Percentiles rank a stretch among this genome's conserved stretches.
phyloP scores from a whole-genome alignment of 192 early-diverging fungal species.

The Cladochytrium replicatum region DNA sequence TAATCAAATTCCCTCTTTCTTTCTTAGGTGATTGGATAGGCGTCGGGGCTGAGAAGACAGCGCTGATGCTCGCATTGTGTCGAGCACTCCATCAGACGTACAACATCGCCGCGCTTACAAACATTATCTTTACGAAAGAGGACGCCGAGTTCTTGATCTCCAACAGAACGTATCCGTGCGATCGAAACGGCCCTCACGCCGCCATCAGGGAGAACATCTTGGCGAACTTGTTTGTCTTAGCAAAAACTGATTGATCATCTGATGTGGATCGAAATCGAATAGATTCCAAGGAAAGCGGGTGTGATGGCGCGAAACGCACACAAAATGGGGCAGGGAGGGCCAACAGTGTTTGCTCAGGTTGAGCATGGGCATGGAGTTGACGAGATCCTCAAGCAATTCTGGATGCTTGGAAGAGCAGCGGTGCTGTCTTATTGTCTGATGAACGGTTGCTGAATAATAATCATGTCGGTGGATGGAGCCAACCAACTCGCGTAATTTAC shows the following conservation, averaged over 20 bases:
- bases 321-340: conserved; percentile 76
- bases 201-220: conserved; percentile 92
- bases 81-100: conserved; percentile 64
- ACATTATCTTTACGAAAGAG: conserved; percentile 95
- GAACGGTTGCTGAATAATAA: too few species aligned
- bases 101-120: conserved; percentile 86
- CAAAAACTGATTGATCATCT: conserved; percentile 74
- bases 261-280: conserved; percentile 85
- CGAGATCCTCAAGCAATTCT: conserved; percentile 72
- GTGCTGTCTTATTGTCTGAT: too few species aligned
- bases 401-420: conserved; percentile 27
- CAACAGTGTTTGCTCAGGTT: conserved; percentile 86
- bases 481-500: too few species aligned
- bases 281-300: conserved; percentile 88
- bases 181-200: conserved; percentile 95
- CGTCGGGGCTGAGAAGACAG: conserved; percentile 92
- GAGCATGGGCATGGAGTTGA: conserved; percentile 81
- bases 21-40: conserved; percentile 15
- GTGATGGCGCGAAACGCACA: conserved; percentile 87
- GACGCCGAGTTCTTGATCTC: conserved; percentile 94
- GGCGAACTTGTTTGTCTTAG: conserved; percentile 85
- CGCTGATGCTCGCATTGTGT: conserved; percentile 85
- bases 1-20: background rate
- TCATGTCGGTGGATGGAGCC: too few species aligned
- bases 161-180: conserved; percentile 81